phyloP scores from a whole-genome alignment of 2,329 filamentous ascomycete genomes.

The Neopestalotiopsis sp. region DNA sequence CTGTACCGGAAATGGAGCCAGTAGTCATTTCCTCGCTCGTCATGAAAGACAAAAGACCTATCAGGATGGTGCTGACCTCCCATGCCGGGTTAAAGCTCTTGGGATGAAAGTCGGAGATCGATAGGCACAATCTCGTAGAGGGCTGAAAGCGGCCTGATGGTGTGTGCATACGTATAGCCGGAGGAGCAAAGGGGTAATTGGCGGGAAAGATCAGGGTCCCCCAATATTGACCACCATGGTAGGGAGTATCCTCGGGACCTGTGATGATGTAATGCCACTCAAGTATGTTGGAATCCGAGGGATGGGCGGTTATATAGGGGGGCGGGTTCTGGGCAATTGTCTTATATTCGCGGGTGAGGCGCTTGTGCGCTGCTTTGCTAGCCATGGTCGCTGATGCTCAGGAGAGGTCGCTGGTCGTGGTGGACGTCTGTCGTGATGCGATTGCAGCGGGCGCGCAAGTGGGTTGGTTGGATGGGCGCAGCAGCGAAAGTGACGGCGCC shows the following conservation, averaged over 20 bases:
- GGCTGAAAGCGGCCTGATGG: constrained; percentile 95
- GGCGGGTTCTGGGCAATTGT: constrained; percentile 75
- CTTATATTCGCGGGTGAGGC: constrained; percentile 70
- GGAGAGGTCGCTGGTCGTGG: constrained; percentile 4
- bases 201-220: constrained; percentile 93
- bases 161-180: constrained; percentile 98
- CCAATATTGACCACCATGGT: constrained; percentile 97
- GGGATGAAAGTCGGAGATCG: constrained; percentile 96
- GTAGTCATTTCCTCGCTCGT: constrained; percentile 99
- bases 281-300: constrained; percentile 88
- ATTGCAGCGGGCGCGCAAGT: not conserved
- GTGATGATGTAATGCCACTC: constrained; percentile 99
- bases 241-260: constrained; percentile 91
- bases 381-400: constrained; percentile 56
- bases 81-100: constrained; percentile 98
- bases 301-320: constrained; percentile 87
- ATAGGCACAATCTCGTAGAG: constrained; percentile 88
- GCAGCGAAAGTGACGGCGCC: not conserved
- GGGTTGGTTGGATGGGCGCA: not conserved
- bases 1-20: constrained; percentile 79
- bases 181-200: constrained; percentile 96
- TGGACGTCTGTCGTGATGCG: not conserved
- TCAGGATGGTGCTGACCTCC: constrained; percentile 96
- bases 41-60: constrained; percentile 96
- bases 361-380: constrained; percentile 74